These are phyloP conservation scores for Talaromyces amestolkiae DNA, from an alignment of 2,329 filamentous ascomycete genomes.

Conservation along the genomic window DNA sequence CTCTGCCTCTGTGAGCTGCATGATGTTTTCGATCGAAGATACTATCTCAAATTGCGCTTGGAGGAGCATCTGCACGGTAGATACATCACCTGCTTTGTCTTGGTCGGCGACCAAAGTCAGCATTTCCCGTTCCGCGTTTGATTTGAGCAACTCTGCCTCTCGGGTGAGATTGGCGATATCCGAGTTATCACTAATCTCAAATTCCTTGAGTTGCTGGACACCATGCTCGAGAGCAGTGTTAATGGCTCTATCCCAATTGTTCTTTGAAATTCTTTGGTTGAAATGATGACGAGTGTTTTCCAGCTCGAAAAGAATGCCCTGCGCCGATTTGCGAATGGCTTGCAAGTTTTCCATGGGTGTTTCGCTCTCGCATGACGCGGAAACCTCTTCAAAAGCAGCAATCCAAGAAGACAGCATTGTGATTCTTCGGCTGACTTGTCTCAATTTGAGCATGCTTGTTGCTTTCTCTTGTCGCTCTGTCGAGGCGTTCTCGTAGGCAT, in stretches of 20 bases:
- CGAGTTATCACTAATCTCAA: slow-evolving; percentile 63
- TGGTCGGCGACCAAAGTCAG: slow-evolving; percentile 75
- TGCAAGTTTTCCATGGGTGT: slow-evolving; percentile 64
- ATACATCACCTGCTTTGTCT: slow-evolving; percentile 75
- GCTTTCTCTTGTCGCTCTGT: slow-evolving; percentile 76
- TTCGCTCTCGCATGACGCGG: slow-evolving; percentile 67
- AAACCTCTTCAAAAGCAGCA: slow-evolving; percentile 81
- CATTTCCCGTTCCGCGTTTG: slow-evolving; percentile 76
- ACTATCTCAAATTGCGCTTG: slow-evolving; percentile 91
- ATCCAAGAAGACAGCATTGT: slow-evolving; percentile 87
- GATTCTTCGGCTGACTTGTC: slow-evolving; percentile 80
- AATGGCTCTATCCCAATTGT: slow-evolving; percentile 81
- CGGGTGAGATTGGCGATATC: slow-evolving; percentile 71
- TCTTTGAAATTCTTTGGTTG: slow-evolving; percentile 76
- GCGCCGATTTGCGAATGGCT: slow-evolving; percentile 80
- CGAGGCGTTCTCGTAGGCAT: slow-evolving; percentile 77
- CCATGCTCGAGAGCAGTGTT: slow-evolving; percentile 86
- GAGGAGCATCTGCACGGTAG: slow-evolving; percentile 76
- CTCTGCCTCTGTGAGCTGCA: slow-evolving; percentile 77
- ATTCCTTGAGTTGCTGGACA: slow-evolving; percentile 70
- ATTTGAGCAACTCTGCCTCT: slow-evolving; percentile 82
- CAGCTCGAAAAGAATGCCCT: slow-evolving; percentile 83
- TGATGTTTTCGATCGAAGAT: slow-evolving; percentile 74
- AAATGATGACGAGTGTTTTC: slow-evolving; percentile 88
- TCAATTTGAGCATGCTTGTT: slow-evolving; percentile 75